phyloP scores from a whole-genome alignment of 2,329 filamentous ascomycete genomes.

The Aspergillus japonicus region DNA sequence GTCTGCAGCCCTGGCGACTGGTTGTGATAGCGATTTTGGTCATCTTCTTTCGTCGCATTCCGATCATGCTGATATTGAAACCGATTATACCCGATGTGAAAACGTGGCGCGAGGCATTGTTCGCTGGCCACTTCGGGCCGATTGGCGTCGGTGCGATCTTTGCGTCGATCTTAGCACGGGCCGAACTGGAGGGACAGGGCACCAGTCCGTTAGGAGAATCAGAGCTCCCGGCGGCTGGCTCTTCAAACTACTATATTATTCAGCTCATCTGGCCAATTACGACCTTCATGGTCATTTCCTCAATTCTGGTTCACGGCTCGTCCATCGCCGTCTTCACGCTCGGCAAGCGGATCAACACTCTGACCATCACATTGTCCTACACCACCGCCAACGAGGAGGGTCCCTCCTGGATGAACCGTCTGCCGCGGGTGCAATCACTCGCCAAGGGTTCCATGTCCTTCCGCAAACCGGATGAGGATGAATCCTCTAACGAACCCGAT shows the following conservation, averaged over 20 bases:
- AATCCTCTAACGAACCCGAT: conserved; percentile 54
- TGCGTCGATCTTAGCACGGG: conserved; percentile 84
- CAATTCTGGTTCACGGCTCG: conserved; percentile 95
- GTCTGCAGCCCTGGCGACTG: conserved; percentile 81
- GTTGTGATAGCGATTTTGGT: conserved; percentile 93
- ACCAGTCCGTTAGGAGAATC: conserved; percentile 70
- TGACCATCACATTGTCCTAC: conserved; percentile 94
- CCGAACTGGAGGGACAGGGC: conserved; percentile 76
- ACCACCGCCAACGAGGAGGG: conserved; percentile 86
- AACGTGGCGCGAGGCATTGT: conserved; percentile 94
- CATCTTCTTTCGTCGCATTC: conserved; percentile 91
- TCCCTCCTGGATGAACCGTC: conserved; percentile 89
- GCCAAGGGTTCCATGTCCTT: conserved; percentile 76
- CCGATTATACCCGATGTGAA: conserved; percentile 95
- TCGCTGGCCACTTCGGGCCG: conserved; percentile 95
- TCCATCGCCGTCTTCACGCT: conserved; percentile 97
- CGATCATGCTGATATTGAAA: conserved; percentile 88
- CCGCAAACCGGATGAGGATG: conserved; percentile 66
- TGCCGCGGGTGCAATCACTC: conserved; percentile 79
- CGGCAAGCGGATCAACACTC: conserved; percentile 95
- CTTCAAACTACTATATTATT: conserved; percentile 68
- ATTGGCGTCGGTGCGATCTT: conserved; percentile 98
- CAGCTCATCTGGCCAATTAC: conserved; percentile 93
- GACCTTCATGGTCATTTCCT: conserved; percentile 88
- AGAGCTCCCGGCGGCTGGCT: conserved; percentile 52